Evolutionary conservation across 2,329 filamentous ascomycete genomes (phyloP).

Genomic region (Talaromyces sp.): DNA sequence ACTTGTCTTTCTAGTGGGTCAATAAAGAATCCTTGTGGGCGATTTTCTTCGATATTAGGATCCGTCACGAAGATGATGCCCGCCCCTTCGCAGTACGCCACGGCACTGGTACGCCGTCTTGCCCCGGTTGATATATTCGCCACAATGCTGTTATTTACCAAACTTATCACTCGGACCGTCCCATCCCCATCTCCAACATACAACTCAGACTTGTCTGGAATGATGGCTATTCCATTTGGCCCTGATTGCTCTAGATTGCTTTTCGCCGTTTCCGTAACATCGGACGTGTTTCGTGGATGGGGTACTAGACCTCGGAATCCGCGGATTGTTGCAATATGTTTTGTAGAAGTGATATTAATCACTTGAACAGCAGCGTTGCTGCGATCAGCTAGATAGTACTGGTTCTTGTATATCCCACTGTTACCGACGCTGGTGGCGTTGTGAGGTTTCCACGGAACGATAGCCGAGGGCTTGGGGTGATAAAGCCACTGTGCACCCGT

Average conservation of each 20-base stretch:
- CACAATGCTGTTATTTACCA: not conserved
- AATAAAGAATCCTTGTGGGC: not conserved
- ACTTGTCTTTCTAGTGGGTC: not conserved
- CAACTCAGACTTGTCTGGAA: not conserved
- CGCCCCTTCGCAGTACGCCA: not conserved
- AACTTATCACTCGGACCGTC: not conserved
- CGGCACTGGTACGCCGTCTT: not conserved
- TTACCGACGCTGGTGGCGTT: not conserved
- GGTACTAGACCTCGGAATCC: not conserved
- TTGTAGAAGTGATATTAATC: not conserved
- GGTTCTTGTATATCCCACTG: not conserved
- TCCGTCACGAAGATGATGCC: not conserved
- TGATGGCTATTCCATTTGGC: not conserved
- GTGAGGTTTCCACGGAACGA: conserved; percentile 3
- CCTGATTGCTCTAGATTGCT: not conserved
- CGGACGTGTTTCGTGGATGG: not conserved
- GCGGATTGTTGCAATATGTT: not conserved
- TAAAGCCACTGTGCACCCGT: not conserved
- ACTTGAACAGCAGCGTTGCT: not conserved
- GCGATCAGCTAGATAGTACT: conserved; percentile 1
- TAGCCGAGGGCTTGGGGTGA: not conserved
- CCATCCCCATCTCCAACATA: not conserved
- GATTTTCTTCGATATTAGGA: not conserved
- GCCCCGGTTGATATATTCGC: not conserved
- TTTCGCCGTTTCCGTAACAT: not conserved